These are phyloP conservation scores for Hordeum marinum DNA, from an alignment of 176 grass and related monocot species.

Conservation along the genomic window DNA sequence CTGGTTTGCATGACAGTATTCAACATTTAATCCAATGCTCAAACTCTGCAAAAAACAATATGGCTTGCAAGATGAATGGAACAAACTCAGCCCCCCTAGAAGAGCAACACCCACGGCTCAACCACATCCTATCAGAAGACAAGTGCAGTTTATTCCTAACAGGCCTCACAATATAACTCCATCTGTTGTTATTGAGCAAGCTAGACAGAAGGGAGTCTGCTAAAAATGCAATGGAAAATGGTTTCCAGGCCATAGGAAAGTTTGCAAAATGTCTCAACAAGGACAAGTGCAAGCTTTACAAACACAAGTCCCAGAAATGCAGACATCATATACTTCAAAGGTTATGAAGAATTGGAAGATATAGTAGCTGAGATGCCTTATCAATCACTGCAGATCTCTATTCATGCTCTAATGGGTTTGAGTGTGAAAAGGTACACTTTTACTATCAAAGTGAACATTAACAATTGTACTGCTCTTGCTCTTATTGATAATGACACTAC, in stretches of 20 bases:
- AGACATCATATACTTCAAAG: too few relatives aligned
- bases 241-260: neutral
- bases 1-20: neutral
- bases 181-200: neutral
- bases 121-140: neutral
- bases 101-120: too few relatives aligned
- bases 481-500: too few relatives aligned
- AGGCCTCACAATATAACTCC: neutral
- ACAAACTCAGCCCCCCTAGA: neutral
- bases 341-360: too few relatives aligned
- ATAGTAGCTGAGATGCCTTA: too few relatives aligned
- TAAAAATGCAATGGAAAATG: neutral
- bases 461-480: too few relatives aligned
- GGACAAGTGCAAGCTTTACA: neutral
- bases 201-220: neutral
- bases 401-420: too few relatives aligned
- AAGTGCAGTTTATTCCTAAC: neutral
- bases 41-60: neutral
- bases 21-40: neutral
- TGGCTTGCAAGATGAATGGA: neutral
- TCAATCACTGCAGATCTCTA: too few relatives aligned
- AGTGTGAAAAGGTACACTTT: too few relatives aligned
- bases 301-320: too few relatives aligned
- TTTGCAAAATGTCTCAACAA: neutral
- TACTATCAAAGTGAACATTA: too few relatives aligned